Evolutionary conservation across 2,329 filamentous ascomycete species (phyloP).

Genomic region (Davidsoniella virescens): DNA sequence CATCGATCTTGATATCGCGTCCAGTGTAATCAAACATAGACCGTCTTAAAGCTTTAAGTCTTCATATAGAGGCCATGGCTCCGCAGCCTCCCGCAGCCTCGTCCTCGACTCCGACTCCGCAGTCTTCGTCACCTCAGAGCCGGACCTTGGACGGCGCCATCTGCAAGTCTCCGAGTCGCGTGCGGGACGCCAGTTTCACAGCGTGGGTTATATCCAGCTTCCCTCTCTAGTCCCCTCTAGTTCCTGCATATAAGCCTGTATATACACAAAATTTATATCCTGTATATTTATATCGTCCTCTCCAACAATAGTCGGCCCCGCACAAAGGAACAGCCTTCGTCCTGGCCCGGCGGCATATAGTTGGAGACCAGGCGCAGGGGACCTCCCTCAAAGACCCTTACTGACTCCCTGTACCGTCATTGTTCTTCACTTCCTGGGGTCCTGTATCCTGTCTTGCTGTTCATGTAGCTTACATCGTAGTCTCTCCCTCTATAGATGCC

Average conservation of each 20-base stretch:
- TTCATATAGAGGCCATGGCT: not conserved
- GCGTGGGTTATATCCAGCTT: conserved; percentile 28
- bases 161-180: conserved; percentile 27
- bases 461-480: not conserved
- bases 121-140: not conserved
- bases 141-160: conserved; percentile 20
- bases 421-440: not conserved
- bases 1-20: not conserved
- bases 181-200: conserved; percentile 33
- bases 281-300: not conserved
- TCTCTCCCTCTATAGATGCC: conserved; percentile 7
- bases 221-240: conserved; percentile 17
- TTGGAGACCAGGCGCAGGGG: no score
- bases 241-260: not conserved
- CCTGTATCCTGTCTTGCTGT: not conserved
- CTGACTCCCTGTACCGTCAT: not conserved
- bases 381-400: not conserved
- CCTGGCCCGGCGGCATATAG: no score
- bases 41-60: not conserved
- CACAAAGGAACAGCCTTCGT: not conserved
- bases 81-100: not conserved
- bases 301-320: not conserved
- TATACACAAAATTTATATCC: no score
- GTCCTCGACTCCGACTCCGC: not conserved
- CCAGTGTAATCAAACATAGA: no score